phyloP scores from a whole-genome alignment of 257 asterid genomes.

The Coffea canephora region DNA sequence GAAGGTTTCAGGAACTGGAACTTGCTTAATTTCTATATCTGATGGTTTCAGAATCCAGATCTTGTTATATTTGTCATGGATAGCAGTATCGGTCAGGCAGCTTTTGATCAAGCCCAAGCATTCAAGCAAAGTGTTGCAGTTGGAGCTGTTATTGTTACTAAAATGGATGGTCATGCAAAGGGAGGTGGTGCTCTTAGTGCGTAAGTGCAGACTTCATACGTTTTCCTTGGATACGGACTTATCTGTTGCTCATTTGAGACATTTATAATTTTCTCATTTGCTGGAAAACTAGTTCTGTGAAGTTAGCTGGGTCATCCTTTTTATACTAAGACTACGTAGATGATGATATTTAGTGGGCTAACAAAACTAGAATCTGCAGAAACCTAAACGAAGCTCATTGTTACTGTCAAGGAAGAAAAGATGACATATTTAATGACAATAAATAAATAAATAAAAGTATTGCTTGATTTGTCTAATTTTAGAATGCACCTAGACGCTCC shows the following conservation, averaged over 20 bases:
- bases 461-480: background rate
- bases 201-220: slow-evolving; percentile 46
- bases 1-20: background rate
- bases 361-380: background rate
- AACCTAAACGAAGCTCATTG: background rate
- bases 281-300: background rate
- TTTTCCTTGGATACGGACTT: background rate
- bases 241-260: too few species aligned
- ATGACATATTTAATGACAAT: background rate
- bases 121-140: slow-evolving; percentile 96
- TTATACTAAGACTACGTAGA: background rate
- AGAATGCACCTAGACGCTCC: background rate
- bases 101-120: slow-evolving; percentile 98
- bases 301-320: background rate
- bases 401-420: background rate
- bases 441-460: background rate
- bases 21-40: slow-evolving; percentile 10
- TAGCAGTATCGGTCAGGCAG: slow-evolving; percentile 99
- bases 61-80: slow-evolving; percentile 98
- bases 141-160: slow-evolving; percentile 96
- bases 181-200: slow-evolving; percentile 99
- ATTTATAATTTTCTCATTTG: background rate
- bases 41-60: slow-evolving; percentile 78
- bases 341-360: background rate
- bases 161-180: slow-evolving; percentile 99